phyloP scores from a whole-genome alignment of 306 rosid species.

The Adenanthera pavonina region DNA sequence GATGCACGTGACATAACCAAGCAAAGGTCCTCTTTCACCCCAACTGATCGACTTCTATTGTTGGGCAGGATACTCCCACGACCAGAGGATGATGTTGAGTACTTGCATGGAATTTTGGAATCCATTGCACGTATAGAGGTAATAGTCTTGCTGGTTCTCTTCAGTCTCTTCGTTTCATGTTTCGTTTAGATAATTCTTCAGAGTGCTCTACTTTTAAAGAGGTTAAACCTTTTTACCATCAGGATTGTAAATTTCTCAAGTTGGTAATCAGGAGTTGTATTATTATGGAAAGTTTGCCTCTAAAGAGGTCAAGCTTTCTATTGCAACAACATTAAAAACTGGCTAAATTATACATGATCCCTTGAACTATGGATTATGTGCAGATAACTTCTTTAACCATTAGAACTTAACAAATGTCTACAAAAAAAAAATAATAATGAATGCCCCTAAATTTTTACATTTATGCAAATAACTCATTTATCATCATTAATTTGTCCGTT shows the following conservation, averaged over 20 bases:
- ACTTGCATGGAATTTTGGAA: slow-evolving; percentile 86
- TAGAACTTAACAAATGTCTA: no score
- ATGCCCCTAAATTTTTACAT: no score
- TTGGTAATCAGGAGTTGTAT: neutral
- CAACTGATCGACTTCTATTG: slow-evolving; percentile 32
- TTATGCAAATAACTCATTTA: no score
- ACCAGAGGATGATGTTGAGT: slow-evolving; percentile 75
- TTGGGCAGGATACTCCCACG: slow-evolving; percentile 79
- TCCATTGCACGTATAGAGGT: slow-evolving; percentile 97
- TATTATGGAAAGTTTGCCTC: neutral
- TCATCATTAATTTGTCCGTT: no score
- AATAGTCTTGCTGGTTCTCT: slow-evolving; percentile 25
- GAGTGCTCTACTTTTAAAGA: neutral
- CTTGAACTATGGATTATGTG: no score
- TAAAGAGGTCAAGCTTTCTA: neutral
- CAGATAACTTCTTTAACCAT: no score
- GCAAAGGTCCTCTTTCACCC: neutral
- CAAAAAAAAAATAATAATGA: no score
- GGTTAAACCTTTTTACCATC: neutral
- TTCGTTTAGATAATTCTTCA: neutral
- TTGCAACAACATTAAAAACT: neutral
- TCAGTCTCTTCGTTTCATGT: neutral
- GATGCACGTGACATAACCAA: neutral
- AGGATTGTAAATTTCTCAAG: neutral
- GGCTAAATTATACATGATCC: no score